Conservation (phyloP, 176 grass and related monocot species). For the Miscanthus lutarioriparius region DNA sequence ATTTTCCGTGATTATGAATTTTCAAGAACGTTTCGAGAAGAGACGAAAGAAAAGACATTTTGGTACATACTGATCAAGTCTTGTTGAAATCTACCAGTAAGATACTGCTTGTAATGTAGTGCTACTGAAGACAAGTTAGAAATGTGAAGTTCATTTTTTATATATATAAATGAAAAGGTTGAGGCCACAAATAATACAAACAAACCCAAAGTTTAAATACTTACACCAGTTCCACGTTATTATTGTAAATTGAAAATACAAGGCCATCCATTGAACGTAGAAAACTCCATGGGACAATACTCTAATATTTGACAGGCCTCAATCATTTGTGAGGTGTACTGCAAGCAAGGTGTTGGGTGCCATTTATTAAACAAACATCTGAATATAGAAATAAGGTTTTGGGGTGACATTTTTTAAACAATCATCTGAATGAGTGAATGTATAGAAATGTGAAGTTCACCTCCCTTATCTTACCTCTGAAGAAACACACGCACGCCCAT, state of each 20-base stretch:
- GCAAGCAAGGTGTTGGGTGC: too few species aligned
- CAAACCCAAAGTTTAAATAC: not conserved
- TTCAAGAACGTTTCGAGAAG: not conserved
- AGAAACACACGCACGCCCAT: slow-evolving; percentile 23
- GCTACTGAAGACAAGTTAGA: not conserved
- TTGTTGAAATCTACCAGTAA: not conserved
- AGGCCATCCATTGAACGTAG: not conserved
- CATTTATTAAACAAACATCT: too few species aligned
- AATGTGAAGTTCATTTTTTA: too few species aligned
- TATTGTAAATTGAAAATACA: not conserved
- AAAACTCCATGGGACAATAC: too few species aligned
- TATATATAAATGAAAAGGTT: too few species aligned
- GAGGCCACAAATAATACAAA: not conserved
- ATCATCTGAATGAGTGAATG: not conserved
- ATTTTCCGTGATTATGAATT: not conserved
- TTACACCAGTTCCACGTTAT: not conserved
- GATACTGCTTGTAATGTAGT: not conserved
- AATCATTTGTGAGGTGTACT: too few species aligned
- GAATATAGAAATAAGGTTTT: too few species aligned
- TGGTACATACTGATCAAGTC: not conserved
- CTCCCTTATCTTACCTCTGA: slow-evolving; percentile 39
- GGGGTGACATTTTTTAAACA: not conserved
- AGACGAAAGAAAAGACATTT: not conserved
- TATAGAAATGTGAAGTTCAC: slow-evolving; percentile 18
- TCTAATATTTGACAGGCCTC: too few species aligned